phyloP scores from a whole-genome alignment of 2,329 filamentous ascomycete species.

The Ophiognomonia clavigignenti-juglandacearum region DNA sequence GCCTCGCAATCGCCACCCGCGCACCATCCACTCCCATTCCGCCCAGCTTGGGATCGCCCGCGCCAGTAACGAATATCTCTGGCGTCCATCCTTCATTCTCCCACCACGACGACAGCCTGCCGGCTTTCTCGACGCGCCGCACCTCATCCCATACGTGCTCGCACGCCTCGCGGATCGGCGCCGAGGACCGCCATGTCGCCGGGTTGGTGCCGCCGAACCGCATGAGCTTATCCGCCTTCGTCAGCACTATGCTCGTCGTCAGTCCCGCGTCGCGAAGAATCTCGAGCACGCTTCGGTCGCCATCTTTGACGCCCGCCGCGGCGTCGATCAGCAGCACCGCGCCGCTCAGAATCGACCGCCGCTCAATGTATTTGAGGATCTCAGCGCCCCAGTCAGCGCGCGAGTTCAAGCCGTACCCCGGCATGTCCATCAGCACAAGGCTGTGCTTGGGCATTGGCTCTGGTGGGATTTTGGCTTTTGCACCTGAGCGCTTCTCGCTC shows the following conservation, averaged over 20 bases:
- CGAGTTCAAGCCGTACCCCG: slow-evolving; percentile 30
- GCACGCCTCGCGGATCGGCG: slow-evolving; percentile 17
- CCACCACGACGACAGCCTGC: slow-evolving; percentile 20
- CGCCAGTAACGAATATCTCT: slow-evolving; percentile 29
- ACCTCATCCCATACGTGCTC: slow-evolving; percentile 26
- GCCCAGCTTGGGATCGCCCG: slow-evolving; percentile 25
- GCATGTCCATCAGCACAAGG: slow-evolving; percentile 39
- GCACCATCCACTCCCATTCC: slow-evolving; percentile 28
- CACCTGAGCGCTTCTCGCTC: slow-evolving; percentile 4
- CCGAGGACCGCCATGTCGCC: slow-evolving; percentile 3
- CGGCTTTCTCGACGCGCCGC: slow-evolving; percentile 20
- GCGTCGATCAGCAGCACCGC: slow-evolving; percentile 50
- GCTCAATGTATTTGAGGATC: slow-evolving; percentile 45
- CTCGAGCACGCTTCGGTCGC: slow-evolving; percentile 42
- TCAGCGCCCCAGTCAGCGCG: slow-evolving; percentile 47
- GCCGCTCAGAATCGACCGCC: slow-evolving; percentile 42
- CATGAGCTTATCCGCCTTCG: slow-evolving; percentile 50
- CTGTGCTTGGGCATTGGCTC: slow-evolving; percentile 40
- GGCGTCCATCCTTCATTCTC: slow-evolving; percentile 27
- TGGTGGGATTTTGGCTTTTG: slow-evolving; percentile 17
- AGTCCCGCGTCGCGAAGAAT: slow-evolving; percentile 40
- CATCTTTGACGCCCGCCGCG: slow-evolving; percentile 44
- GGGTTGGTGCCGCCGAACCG: slow-evolving; percentile 1
- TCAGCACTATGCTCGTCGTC: slow-evolving; percentile 46
- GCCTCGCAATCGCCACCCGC: slow-evolving; percentile 27